Conservation (phyloP, 352 stramenopile genomes). For the Phytopythium montanum region DNA sequence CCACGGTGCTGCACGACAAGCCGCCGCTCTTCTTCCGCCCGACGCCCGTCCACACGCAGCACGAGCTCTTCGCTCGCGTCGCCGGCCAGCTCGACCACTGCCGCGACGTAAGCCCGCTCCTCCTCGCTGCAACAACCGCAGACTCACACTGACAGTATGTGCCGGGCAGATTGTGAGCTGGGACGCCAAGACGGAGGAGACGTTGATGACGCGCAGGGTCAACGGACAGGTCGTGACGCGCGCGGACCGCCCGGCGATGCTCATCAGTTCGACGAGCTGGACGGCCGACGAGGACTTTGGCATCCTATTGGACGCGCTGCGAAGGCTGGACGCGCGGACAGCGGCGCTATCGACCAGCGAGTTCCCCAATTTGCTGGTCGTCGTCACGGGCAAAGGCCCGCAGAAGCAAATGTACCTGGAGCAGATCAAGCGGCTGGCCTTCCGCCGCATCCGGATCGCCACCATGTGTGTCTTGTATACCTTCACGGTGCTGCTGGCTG, state of each 20-base stretch:
- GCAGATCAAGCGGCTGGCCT: conserved; percentile 63
- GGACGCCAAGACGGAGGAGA: conserved; percentile 43
- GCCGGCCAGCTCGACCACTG: conserved; percentile 62
- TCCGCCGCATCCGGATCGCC: conserved; percentile 81
- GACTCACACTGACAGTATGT: neutral
- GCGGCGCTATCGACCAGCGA: conserved; percentile 25
- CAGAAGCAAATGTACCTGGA: conserved; percentile 90
- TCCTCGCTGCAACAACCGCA: too few species aligned
- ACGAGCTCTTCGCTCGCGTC: conserved; percentile 90
- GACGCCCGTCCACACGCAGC: conserved; percentile 73
- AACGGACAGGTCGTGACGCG: conserved; percentile 22
- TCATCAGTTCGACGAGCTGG: conserved; percentile 97
- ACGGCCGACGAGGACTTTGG: conserved; percentile 99
- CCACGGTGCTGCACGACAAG: conserved; percentile 93
- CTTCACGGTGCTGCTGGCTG: neutral
- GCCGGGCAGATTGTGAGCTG: conserved; percentile 32
- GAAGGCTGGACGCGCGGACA: conserved; percentile 61
- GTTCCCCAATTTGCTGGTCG: conserved; percentile 86
- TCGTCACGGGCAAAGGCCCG: conserved; percentile 98
- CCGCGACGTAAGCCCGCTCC: conserved; percentile 48
- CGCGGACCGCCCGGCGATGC: conserved; percentile 58
- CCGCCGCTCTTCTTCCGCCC: conserved; percentile 93
- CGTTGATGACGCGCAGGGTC: conserved; percentile 51
- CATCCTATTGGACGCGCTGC: conserved; percentile 93
- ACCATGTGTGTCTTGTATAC: conserved; percentile 54